phyloP scores from a whole-genome alignment of 768 basidiomycete species.

The Termitomyces sp. region DNA sequence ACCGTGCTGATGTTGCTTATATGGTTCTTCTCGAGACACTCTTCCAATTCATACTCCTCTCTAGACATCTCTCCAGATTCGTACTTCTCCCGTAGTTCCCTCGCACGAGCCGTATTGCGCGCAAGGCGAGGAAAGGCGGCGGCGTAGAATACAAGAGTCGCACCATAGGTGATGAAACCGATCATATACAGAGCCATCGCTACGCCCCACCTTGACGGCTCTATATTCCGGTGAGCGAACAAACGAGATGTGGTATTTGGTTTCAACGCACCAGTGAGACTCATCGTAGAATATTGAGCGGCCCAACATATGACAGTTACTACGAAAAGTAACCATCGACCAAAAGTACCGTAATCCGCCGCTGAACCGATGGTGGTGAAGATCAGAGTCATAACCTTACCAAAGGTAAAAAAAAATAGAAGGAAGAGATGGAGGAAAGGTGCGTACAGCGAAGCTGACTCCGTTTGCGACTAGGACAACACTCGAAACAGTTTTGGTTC shows the following conservation, averaged over 20 bases:
- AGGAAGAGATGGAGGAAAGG: neutral
- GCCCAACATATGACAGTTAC: conserved; percentile 76
- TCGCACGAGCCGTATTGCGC: conserved; percentile 64
- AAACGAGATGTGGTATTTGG: no score
- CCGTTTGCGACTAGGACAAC: conserved; percentile 77
- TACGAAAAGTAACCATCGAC: conserved; percentile 71
- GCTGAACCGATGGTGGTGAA: conserved; percentile 78
- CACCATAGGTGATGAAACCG: conserved; percentile 75
- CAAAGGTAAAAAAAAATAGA: neutral
- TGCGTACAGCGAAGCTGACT: conserved; percentile 60
- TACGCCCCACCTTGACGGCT: conserved; percentile 62
- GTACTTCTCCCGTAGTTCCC: conserved; percentile 46
- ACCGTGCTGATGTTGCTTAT: conserved; percentile 85
- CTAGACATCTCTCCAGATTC: conserved; percentile 52
- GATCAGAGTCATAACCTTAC: conserved; percentile 68
- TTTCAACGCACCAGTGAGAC: conserved; percentile 50
- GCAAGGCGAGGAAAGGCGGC: conserved; percentile 79
- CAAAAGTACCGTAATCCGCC: conserved; percentile 72
- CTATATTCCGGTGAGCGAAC: conserved; percentile 24
- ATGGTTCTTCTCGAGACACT: conserved; percentile 78
- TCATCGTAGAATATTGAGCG: conserved; percentile 73
- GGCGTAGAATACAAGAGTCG: conserved; percentile 76
- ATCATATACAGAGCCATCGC: conserved; percentile 80
- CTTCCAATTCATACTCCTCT: conserved; percentile 68
- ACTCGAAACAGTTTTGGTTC: conserved; percentile 70